Base-by-base conservation (phyloP, 768 basidiomycete genomes). In the Myochromella boudieri region DNA sequence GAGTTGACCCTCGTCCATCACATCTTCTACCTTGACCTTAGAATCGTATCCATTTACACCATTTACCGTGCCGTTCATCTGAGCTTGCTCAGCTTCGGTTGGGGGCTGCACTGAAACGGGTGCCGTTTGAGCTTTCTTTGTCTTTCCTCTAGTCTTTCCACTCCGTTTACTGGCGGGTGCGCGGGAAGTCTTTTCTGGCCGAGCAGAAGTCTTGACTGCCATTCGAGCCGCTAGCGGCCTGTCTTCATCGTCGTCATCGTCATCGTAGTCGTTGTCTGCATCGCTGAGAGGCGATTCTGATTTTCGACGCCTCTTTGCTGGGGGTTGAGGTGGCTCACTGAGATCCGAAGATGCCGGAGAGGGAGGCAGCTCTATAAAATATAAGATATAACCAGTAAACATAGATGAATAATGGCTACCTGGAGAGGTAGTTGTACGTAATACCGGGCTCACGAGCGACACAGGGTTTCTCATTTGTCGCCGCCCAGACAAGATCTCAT, bases 1-100 rank as follows among this genome's bases (percentile, higher is more conserved):
- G 14, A 92, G 66, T 60, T 91, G 87, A 24, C 77, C 74, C 57
- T 87, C 87, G 39, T 90, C 85, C 76, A 91, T 79, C 61, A 81
- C 84, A 38, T 87, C 90, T 62, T 92, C 90, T 2, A 85, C 62
- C 60, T 88, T 90, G 51, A 87, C 70, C 53, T 74, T 76, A 5
- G 75, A 47, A 17, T 76, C 78, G 33, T 70, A 68, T 18, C 74
- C 70, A 41, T 74, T 75, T 3, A 66, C 56, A 17, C 77, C 78
- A 45, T 80, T 78, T 14, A 62, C 40, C 21, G 66, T 67, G 1
- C 68, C 67, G 49, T 71, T 66, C 61, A 71, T 63, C 20, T 68
- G 67, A 9, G 61, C 64, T 11, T 70, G 65, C 36, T 74, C 62
- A 15, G 66, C 61, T 4, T 62, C 73, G 1, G 62, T 67, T 7